Percentiles rank a stretch among this genome's conserved stretches.
phyloP scores from a whole-genome alignment of 2,329 filamentous ascomycete genomes.

The Fusarium veterinarium region DNA sequence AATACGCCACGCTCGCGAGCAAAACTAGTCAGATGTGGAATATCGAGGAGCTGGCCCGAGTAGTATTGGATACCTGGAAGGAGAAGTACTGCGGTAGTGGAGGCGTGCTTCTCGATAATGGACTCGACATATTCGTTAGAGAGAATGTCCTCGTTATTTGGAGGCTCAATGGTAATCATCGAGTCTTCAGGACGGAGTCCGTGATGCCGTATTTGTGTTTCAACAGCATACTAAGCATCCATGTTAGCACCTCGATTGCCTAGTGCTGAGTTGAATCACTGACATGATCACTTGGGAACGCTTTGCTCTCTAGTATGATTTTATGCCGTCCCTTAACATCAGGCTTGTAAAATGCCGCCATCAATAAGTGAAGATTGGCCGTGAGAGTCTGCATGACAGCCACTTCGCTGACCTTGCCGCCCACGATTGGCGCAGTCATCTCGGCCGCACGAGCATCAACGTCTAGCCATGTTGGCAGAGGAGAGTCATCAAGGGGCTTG shows the following conservation, averaged over 20 bases:
- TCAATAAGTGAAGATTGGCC: slow-evolving; percentile 79
- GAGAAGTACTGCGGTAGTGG: slow-evolving; percentile 76
- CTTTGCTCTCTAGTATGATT: slow-evolving; percentile 84
- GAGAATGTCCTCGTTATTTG: slow-evolving; percentile 62
- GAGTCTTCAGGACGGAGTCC: slow-evolving; percentile 70
- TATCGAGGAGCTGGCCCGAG: slow-evolving; percentile 85
- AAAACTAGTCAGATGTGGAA: slow-evolving; percentile 77
- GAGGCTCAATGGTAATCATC: slow-evolving; percentile 76
- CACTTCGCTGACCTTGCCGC: slow-evolving; percentile 75
- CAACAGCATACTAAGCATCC: slow-evolving; percentile 73
- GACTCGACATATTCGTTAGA: slow-evolving; percentile 75
- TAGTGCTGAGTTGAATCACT: background rate
- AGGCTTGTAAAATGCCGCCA: slow-evolving; percentile 84
- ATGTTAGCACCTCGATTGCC: slow-evolving; percentile 7
- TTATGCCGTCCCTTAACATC: slow-evolving; percentile 69
- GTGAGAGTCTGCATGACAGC: slow-evolving; percentile 87
- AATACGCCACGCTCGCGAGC: slow-evolving; percentile 75
- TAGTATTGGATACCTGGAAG: slow-evolving; percentile 89
- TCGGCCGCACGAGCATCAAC: slow-evolving; percentile 75
- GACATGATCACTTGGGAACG: slow-evolving; percentile 86
- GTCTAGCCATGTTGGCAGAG: slow-evolving; percentile 77
- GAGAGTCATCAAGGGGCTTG: slow-evolving; percentile 71
- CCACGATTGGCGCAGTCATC: slow-evolving; percentile 76
- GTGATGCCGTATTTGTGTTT: slow-evolving; percentile 80
- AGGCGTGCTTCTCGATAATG: slow-evolving; percentile 78